phyloP scores from a whole-genome alignment of 805 yeast species.

The Candida piceae region DNA sequence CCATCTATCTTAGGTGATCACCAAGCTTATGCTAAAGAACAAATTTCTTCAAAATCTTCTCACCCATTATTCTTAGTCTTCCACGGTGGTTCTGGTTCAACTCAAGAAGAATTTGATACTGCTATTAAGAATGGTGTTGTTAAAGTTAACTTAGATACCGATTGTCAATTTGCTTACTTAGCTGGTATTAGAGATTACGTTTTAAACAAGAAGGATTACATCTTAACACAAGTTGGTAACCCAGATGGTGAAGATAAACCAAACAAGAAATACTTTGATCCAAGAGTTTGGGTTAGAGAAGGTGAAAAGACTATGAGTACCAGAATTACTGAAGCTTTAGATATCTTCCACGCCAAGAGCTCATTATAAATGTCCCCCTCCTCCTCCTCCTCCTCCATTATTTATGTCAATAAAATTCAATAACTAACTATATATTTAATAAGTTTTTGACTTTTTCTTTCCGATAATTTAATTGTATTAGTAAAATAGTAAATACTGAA shows the following conservation, averaged over 20 bases:
- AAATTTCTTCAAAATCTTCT: conserved; percentile 45
- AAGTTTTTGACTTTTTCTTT: too few species aligned
- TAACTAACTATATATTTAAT: too few species aligned
- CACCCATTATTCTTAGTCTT: conserved; percentile 92
- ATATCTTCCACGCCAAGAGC: conserved; percentile 75
- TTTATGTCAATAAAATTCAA: not conserved
- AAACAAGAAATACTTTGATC: conserved; percentile 99
- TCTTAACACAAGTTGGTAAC: conserved; percentile 89
- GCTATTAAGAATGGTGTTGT: conserved; percentile 94
- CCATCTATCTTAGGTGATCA: conserved; percentile 95
- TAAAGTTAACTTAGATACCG: conserved; percentile 98
- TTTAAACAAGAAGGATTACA: conserved; percentile 92
- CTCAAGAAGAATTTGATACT: conserved; percentile 84
- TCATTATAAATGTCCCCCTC: conserved; percentile 37
- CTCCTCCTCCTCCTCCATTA: not conserved
- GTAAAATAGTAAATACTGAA: too few species aligned
- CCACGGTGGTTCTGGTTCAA: conserved; percentile 99
- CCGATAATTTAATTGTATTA: too few species aligned
- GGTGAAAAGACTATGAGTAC: conserved; percentile 97
- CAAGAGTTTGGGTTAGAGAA: conserved; percentile 99
- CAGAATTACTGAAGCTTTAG: conserved; percentile 81
- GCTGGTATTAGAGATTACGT: conserved; percentile 97
- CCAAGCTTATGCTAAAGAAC: conserved; percentile 80
- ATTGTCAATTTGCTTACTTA: conserved; percentile 97
- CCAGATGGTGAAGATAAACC: conserved; percentile 99